These are phyloP conservation scores for Laguncularia racemosa DNA, from an alignment of 345 rosid genomes.

Conservation along the genomic window DNA sequence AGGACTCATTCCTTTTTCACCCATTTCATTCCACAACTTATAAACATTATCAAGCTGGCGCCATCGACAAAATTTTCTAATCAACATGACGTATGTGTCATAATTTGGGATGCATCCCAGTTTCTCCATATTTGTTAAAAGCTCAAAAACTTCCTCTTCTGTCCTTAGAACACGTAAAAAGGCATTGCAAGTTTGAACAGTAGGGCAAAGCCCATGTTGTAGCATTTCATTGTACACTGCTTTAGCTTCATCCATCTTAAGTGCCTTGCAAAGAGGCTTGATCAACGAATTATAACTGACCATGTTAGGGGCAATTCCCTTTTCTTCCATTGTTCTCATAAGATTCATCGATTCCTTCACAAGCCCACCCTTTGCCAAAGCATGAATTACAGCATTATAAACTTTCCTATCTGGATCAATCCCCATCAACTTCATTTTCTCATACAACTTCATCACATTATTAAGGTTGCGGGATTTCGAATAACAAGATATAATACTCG, in stretches of 20 bases:
- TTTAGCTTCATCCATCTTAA: slow-evolving; percentile 54
- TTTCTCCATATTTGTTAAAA: slow-evolving; percentile 66
- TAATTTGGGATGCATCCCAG: slow-evolving; percentile 58
- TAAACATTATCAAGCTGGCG: slow-evolving; percentile 58
- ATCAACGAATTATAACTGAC: slow-evolving; percentile 80
- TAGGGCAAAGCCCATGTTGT: slow-evolving; percentile 41
- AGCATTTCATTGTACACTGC: slow-evolving; percentile 59
- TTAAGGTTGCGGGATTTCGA: slow-evolving; percentile 61
- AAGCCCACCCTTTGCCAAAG: slow-evolving; percentile 69
- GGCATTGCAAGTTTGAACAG: slow-evolving; percentile 69
- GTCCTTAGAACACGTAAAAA: slow-evolving; percentile 52
- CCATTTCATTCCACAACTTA: slow-evolving; percentile 74
- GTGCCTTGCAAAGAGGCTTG: slow-evolving; percentile 69
- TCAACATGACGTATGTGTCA: slow-evolving; percentile 79
- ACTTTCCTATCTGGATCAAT: slow-evolving; percentile 82
- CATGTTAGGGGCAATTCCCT: slow-evolving; percentile 50
- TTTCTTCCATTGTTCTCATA: slow-evolving; percentile 68
- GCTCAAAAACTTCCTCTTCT: slow-evolving; percentile 65
- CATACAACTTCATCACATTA: slow-evolving; percentile 63
- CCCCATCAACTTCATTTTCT: slow-evolving; percentile 44
- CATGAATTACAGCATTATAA: slow-evolving; percentile 71
- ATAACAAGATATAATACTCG: slow-evolving; percentile 68
- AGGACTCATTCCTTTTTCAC: slow-evolving; percentile 52
- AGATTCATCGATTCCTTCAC: slow-evolving; percentile 61
- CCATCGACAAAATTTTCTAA: slow-evolving; percentile 87